Evolutionary conservation across 1,284 basidiomycete genomes (phyloP), one percentile per base, ranked within the genome.

Genomic region (Microbotryomycetes sp.): DNA sequence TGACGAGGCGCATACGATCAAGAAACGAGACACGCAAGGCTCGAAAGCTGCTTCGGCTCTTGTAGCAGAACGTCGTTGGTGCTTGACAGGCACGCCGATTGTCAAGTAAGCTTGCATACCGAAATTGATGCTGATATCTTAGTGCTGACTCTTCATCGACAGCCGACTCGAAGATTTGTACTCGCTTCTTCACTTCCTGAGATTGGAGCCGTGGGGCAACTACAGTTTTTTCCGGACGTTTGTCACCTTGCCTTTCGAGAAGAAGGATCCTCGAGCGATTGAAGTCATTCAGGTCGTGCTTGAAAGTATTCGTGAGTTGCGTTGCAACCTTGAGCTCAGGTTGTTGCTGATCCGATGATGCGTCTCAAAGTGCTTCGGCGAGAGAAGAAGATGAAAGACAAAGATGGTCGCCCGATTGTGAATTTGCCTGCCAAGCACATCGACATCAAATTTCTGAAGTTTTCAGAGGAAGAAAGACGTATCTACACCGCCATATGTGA

Each of bases 81-180:
- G 89, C 4, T 83, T 97, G 15, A 96, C 92, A 4, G 88, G 92
- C 31, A 97, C 94, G 12, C 94, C 94, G 0, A 97, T 98, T 65
- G 91, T 97, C 62, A 98, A 98, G 74, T 84, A 86, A 49, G 64
- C 63, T 9, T 25, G 5, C 56, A 60, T 47, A 26, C n/a, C 65
- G 29, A 49, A 19, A n/a, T 25, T 49, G 6, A 28, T 59, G 30
- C 56, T 12, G 12, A 42, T 19, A 12, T 9, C 9, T 9, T 42
- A 16, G 14, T 29, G 45, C 19, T 31, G 30, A 15, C 3, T n/a
- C 19, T 16, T n/a, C 15, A 29, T 1, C 16, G 6, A 14, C 56
- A 68, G 63, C 48, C 74, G 74, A 54, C 80, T 97, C 4, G 94
- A 97, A 65, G 93, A 97, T 72, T 79, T 98, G 6, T 93, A 88